Conservation (phyloP, 2,329 filamentous ascomycete species). For the Grosmannia huntii region DNA sequence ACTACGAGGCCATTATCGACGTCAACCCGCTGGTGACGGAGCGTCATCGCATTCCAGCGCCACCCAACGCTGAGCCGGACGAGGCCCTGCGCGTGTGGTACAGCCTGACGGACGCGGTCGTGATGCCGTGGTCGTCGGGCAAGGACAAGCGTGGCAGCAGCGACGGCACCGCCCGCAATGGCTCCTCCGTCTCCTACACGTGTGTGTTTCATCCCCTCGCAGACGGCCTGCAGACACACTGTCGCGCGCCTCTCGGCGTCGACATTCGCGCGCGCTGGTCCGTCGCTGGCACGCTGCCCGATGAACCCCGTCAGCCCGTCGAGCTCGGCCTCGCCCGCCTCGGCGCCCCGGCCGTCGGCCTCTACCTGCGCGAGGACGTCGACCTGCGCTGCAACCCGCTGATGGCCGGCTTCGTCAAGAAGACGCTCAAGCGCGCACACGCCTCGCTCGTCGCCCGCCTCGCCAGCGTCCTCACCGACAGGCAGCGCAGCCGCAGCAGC, state of each 20-base stretch:
- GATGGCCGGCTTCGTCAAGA: conserved; percentile 66
- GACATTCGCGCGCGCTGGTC: conserved; percentile 71
- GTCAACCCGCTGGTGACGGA: conserved; percentile 73
- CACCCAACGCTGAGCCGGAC: conserved; percentile 52
- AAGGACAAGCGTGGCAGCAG: background rate
- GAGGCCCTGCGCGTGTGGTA: conserved; percentile 69
- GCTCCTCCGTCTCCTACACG: conserved; percentile 56
- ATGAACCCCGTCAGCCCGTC: conserved; percentile 50
- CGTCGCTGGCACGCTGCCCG: conserved; percentile 57
- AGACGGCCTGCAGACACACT: conserved; percentile 66
- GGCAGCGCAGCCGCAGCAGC: background rate
- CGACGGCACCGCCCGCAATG: background rate
- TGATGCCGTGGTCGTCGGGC: conserved; percentile 36
- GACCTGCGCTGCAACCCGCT: conserved; percentile 71
- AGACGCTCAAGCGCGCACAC: conserved; percentile 68
- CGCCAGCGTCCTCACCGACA: background rate
- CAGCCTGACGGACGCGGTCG: conserved; percentile 62
- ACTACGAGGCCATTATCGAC: conserved; percentile 75
- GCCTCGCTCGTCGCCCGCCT: conserved; percentile 47
- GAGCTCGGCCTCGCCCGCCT: conserved; percentile 48
- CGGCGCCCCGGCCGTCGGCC: conserved; percentile 49
- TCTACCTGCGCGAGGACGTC: conserved; percentile 78
- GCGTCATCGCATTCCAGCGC: conserved; percentile 54
- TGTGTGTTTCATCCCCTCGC: conserved; percentile 67
- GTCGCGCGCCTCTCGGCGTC: conserved; percentile 69